phyloP scores from a whole-genome alignment of 2,329 filamentous ascomycete species.

The Botryotinia calthae region DNA sequence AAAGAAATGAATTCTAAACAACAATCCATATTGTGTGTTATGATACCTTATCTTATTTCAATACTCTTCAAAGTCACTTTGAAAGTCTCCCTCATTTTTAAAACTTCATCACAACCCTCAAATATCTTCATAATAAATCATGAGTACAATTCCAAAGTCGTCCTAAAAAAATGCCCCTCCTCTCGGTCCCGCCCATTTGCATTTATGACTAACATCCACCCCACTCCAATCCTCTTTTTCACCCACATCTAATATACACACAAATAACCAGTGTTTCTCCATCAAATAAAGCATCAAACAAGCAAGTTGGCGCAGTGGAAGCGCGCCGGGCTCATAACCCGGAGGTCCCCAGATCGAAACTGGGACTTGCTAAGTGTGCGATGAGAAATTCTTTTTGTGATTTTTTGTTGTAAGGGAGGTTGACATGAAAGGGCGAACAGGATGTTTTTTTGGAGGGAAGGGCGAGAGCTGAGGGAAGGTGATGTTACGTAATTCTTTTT shows the following conservation, averaged over 20 bases:
- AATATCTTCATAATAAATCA: neutral
- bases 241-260: neutral
- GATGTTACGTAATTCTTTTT: neutral
- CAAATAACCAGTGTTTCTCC: rapidly evolving
- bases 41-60: neutral
- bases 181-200: neutral
- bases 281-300: neutral
- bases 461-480: no score
- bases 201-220: neutral
- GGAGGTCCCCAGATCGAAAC: conserved; percentile 40
- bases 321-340: conserved; percentile 42
- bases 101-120: neutral
- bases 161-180: neutral
- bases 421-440: neutral
- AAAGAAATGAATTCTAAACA: neutral
- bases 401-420: neutral
- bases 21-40: neutral
- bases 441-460: no score
- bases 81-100: neutral
- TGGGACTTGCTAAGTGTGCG: neutral
- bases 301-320: conserved; percentile 42
- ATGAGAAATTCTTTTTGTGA: rapidly evolving
- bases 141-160: neutral
- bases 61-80: neutral
- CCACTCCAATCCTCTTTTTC: neutral